Evolutionary conservation across 257 asterid species (phyloP).

Genomic region (Scutellaria galericulata): DNA sequence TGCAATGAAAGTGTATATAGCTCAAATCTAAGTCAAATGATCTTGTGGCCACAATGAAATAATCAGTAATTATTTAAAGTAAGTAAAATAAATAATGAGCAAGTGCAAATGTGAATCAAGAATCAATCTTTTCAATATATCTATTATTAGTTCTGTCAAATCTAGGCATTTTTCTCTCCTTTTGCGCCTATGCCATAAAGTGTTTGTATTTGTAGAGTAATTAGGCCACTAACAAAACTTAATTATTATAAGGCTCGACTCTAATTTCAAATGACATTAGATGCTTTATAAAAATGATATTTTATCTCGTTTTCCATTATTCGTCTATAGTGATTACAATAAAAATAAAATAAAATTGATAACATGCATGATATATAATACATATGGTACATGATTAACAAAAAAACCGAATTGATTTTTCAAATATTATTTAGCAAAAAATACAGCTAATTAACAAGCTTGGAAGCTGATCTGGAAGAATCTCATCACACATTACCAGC

Average conservation of each 20-base stretch:
- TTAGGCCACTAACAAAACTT: neutral
- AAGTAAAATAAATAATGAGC: neutral
- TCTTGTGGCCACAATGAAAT: neutral
- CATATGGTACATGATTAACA: neutral
- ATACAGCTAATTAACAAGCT: neutral
- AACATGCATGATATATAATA: neutral
- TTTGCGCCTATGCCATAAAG: neutral
- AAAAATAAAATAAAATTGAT: too few species aligned
- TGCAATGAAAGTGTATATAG: too few species aligned
- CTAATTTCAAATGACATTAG: too few species aligned
- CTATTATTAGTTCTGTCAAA: constrained; percentile 18
- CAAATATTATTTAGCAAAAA: neutral
- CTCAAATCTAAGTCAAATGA: too few species aligned
- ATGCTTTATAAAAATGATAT: too few species aligned
- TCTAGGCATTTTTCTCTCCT: neutral
- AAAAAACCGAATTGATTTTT: neutral
- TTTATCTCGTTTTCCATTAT: too few species aligned
- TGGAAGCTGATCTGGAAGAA: constrained; percentile 18
- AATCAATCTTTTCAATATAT: constrained; percentile 1
- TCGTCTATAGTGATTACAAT: too few species aligned
- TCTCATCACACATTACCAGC: constrained; percentile 25
- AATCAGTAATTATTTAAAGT: neutral
- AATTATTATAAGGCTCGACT: too few species aligned
- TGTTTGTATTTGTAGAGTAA: neutral
- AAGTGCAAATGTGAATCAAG: constrained; percentile 24